Percentiles rank a stretch among this genome's conserved stretches.
Conservation (phyloP, 2,329 filamentous ascomycete genomes). For the Trichoderma atrobrunneum region DNA sequence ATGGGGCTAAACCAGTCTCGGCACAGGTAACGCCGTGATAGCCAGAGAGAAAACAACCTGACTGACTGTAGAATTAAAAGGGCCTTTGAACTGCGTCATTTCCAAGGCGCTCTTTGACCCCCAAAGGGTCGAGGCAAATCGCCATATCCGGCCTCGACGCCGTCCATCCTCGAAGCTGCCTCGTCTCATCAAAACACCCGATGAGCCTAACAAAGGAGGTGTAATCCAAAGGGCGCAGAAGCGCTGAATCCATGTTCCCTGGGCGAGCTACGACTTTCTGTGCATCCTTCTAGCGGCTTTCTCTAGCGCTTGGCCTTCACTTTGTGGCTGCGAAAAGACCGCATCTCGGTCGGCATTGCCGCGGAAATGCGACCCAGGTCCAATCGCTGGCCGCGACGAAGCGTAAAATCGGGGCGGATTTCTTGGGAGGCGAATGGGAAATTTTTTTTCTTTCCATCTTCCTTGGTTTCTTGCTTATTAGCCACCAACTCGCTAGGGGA, state of each 20-base stretch:
- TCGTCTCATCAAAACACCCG: not conserved
- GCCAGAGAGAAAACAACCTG: not conserved
- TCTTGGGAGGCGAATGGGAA: slow-evolving; percentile 11
- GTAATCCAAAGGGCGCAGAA: slow-evolving; percentile 4
- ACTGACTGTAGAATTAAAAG: not conserved
- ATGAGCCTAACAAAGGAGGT: not conserved
- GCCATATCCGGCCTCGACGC: not conserved
- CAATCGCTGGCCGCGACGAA: slow-evolving; percentile 2
- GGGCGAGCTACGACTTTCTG: not conserved
- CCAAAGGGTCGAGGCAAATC: not conserved
- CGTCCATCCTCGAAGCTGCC: not conserved
- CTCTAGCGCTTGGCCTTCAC: slow-evolving; percentile 10
- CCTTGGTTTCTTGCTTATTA: not conserved
- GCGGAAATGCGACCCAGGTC: not conserved
- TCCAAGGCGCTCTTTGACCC: not conserved
- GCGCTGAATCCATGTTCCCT: not conserved
- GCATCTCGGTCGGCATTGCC: slow-evolving; percentile 9
- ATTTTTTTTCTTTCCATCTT: slow-evolving; percentile 1
- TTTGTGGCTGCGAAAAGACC: slow-evolving; percentile 7
- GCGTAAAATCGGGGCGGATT: slow-evolving; percentile 1
- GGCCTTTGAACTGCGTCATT: not conserved
- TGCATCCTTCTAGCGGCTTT: slow-evolving; percentile 17
- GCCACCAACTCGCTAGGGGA: not conserved
- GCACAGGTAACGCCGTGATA: slow-evolving; percentile 2
- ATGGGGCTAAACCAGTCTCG: slow-evolving; percentile 11